A percentile compares a stretch with the other conserved stretches of the same genome.
Evolutionary conservation across 2,329 filamentous ascomycete species (phyloP).

Genomic region (Ascocoryne sarcoides): DNA sequence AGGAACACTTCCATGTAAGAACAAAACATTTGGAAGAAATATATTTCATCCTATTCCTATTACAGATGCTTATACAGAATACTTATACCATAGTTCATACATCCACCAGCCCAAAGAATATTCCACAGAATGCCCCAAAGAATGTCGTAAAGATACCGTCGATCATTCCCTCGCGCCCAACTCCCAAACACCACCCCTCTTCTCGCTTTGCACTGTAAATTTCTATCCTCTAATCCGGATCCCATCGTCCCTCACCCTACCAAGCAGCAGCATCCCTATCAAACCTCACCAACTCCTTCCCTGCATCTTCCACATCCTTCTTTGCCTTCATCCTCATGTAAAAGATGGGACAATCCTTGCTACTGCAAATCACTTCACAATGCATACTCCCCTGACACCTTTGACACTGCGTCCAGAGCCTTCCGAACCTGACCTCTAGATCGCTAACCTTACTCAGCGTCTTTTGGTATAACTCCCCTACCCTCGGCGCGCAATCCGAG

Average conservation of each 20-base stretch:
- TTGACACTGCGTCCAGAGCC: conserved; percentile 97
- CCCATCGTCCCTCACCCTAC: too few species aligned
- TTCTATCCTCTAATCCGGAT: too few species aligned
- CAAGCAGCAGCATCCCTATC: conserved; percentile 70
- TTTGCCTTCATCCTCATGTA: conserved; percentile 99
- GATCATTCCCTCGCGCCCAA: too few species aligned
- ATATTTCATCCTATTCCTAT: too few species aligned
- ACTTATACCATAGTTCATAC: too few species aligned
- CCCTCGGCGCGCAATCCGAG: conserved; percentile 70
- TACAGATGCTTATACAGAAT: too few species aligned
- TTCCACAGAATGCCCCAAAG: too few species aligned
- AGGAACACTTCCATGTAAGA: too few species aligned
- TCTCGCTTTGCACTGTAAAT: too few species aligned
- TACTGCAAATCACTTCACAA: conserved; percentile 95
- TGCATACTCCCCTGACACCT: conserved; percentile 96
- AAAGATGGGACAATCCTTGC: conserved; percentile 95
- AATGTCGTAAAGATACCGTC: too few species aligned
- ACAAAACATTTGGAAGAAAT: too few species aligned
- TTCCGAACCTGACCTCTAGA: conserved; percentile 82
- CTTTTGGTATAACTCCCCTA: conserved; percentile 90
- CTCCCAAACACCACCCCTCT: background rate
- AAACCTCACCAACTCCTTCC: conserved; percentile 83
- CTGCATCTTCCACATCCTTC: conserved; percentile 94
- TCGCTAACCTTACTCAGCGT: conserved; percentile 82
- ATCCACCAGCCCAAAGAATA: too few species aligned